phyloP scores from a whole-genome alignment of 331 rosid genomes.

The Malus hybrid region DNA sequence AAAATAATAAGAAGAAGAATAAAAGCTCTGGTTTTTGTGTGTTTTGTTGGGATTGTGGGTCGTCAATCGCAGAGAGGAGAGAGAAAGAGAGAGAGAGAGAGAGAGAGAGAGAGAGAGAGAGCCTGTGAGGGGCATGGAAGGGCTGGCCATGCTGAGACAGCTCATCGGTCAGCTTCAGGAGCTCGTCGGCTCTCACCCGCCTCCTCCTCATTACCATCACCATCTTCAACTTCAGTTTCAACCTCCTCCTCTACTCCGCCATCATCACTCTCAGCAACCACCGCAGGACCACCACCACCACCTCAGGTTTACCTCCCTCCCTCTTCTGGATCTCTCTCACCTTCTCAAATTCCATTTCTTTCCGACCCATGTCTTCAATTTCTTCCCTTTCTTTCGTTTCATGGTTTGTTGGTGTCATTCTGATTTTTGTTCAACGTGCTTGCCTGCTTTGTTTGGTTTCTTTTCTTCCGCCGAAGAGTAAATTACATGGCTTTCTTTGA shows the following conservation, averaged over 20 bases:
- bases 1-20: background rate
- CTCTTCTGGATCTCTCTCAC: conserved; percentile 12
- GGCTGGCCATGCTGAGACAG: conserved; percentile 74
- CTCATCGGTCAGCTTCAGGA: conserved; percentile 84
- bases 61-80: background rate
- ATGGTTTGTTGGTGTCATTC: background rate
- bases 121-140: conserved; percentile 54
- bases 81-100: background rate
- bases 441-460: background rate
- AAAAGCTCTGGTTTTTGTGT: background rate
- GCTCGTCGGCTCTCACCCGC: conserved; percentile 39
- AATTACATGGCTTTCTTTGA: background rate
- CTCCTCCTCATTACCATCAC: conserved; percentile 15
- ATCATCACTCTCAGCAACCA: conserved; percentile 12
- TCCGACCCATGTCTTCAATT: background rate
- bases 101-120: background rate
- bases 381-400: background rate
- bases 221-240: conserved; percentile 15
- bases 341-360: background rate
- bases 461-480: background rate
- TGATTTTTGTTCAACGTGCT: background rate
- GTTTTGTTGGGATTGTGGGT: background rate
- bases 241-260: background rate
- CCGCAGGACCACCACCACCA: conserved; percentile 4
- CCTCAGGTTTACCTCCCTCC: background rate